phyloP scores from a whole-genome alignment of 176 grass and related monocot genomes.

The Pontederia paniculata region DNA sequence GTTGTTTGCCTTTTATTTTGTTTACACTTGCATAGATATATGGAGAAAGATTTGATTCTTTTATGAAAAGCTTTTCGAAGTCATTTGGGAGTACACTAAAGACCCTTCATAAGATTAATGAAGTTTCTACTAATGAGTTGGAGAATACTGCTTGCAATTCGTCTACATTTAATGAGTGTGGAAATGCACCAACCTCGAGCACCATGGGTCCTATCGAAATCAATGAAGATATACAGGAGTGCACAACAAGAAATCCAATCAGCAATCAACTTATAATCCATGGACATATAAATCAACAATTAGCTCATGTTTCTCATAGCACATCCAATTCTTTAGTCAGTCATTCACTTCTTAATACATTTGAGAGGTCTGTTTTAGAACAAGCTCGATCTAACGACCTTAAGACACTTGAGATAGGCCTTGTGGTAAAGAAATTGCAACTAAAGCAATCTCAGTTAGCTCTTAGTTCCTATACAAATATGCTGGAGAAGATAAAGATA shows the following conservation, averaged over 20 bases:
- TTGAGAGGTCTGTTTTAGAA: conserved; percentile 68
- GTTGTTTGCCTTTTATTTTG: neutral
- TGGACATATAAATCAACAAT: conserved; percentile 28
- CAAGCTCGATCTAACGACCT: conserved; percentile 68
- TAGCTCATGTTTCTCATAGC: conserved; percentile 22
- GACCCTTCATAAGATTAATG: conserved; percentile 65
- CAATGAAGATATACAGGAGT: conserved; percentile 17
- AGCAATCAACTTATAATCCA: conserved; percentile 30
- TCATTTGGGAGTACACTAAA: conserved; percentile 89
- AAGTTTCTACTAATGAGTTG: conserved; percentile 28
- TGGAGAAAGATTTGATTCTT: conserved; percentile 66
- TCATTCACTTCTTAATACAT: conserved; percentile 43
- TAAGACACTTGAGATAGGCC: conserved; percentile 71
- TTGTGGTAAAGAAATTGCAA: conserved; percentile 66
- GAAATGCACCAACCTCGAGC: neutral
- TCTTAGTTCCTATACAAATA: conserved; percentile 52
- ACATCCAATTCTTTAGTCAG: conserved; percentile 22
- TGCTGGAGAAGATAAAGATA: conserved; percentile 71
- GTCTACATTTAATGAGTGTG: conserved; percentile 19
- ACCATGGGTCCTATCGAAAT: neutral
- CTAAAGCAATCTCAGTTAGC: conserved; percentile 64
- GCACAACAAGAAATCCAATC: neutral
- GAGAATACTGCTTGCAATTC: conserved; percentile 21
- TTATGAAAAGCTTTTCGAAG: conserved; percentile 83
- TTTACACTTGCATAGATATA: conserved; percentile 51